phyloP scores from a whole-genome alignment of 2,329 filamentous ascomycete species.

The Metarhizium guizhouense region DNA sequence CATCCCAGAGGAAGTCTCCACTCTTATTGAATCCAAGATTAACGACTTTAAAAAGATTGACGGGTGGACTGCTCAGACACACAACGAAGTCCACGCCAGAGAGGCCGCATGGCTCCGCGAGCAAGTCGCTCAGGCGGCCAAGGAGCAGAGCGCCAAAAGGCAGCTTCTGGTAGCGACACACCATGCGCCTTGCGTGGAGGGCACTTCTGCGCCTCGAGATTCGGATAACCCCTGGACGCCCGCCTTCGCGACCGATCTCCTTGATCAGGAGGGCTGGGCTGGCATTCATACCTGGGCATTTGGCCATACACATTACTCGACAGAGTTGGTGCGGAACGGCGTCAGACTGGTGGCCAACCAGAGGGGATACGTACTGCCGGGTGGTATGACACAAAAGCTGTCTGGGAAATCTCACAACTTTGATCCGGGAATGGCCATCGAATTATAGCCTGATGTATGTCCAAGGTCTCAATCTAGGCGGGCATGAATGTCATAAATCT shows the following conservation, averaged over 20 bases:
- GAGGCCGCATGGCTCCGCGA: conserved; percentile 43
- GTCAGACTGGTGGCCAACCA: conserved; percentile 35
- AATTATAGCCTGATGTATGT: too few species aligned
- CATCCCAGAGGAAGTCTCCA: conserved; percentile 29
- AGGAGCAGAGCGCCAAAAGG: conserved; percentile 10
- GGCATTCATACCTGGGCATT: conserved; percentile 33
- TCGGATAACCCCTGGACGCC: conserved; percentile 33
- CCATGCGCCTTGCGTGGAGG: conserved; percentile 43
- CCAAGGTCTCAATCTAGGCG: too few species aligned
- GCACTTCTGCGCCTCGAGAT: conserved; percentile 40
- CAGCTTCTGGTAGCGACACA: conserved; percentile 44
- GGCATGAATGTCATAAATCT: too few species aligned
- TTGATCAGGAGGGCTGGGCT: conserved; percentile 19
- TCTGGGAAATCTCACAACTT: too few species aligned
- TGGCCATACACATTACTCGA: conserved; percentile 40
- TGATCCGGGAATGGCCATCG: too few species aligned
- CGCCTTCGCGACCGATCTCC: conserved; percentile 44
- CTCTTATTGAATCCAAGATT: conserved; percentile 33
- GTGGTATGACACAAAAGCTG: too few species aligned
- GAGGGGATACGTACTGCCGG: conserved; percentile 27
- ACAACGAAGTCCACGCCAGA: conserved; percentile 36
- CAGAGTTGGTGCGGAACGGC: conserved; percentile 21
- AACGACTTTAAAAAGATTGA: conserved; percentile 46
- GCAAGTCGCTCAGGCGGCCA: conserved; percentile 9
- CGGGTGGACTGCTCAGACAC: conserved; percentile 38